Evolutionary conservation across 2,329 filamentous ascomycete species (phyloP).

Genomic region (Diaporthe batatas): DNA sequence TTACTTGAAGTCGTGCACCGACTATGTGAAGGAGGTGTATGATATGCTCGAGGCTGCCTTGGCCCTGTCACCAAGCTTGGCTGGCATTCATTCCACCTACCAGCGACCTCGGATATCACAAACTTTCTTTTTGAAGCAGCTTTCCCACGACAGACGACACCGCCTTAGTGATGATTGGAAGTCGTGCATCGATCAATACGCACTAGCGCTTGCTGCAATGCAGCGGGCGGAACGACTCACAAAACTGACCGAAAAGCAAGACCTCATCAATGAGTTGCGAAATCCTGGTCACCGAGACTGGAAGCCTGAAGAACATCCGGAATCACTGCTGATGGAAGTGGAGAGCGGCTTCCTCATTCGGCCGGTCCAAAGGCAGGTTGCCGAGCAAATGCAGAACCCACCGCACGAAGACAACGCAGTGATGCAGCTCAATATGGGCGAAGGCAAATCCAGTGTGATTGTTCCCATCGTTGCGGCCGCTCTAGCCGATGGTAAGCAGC

Average conservation of each 20-base stretch:
- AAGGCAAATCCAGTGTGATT: constrained; percentile 77
- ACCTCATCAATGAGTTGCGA: constrained; percentile 52
- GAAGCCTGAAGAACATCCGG: constrained; percentile 63
- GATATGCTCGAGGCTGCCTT: neutral
- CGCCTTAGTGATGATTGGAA: constrained; percentile 52
- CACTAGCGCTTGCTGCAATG: constrained; percentile 53
- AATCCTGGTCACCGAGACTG: constrained; percentile 70
- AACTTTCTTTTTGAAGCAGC: constrained; percentile 52
- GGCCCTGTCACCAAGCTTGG: neutral
- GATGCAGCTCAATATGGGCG: constrained; percentile 76
- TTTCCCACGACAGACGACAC: constrained; percentile 48
- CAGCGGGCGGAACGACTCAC: constrained; percentile 60
- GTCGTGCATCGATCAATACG: constrained; percentile 54
- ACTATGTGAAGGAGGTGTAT: neutral
- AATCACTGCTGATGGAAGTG: constrained; percentile 72
- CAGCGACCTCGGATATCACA: constrained; percentile 50
- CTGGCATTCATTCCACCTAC: neutral
- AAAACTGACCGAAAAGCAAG: constrained; percentile 49
- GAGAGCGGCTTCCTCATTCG: constrained; percentile 72
- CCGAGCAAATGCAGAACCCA: constrained; percentile 63
- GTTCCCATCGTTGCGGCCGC: constrained; percentile 70
- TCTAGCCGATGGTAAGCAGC: constrained; percentile 61
- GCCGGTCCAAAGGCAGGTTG: constrained; percentile 67
- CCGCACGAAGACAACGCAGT: constrained; percentile 58
- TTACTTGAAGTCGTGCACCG: neutral